These are phyloP conservation scores for Fusarium anguioides DNA, from an alignment of 2,329 filamentous ascomycete genomes.

Conservation along the genomic window DNA sequence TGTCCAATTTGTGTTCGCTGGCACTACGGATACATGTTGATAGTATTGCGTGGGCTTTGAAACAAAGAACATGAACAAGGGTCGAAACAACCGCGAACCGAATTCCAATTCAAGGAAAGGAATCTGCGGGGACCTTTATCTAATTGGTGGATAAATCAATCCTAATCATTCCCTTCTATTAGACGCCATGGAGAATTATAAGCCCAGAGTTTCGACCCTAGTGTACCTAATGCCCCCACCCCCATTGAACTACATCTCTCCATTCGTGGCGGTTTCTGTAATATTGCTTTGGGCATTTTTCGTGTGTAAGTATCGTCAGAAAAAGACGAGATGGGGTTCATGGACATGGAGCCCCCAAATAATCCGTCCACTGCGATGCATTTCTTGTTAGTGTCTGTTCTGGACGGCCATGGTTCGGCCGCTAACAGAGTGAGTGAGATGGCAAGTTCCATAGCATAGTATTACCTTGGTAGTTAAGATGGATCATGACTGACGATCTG, in stretches of 20 bases:
- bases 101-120: constrained; percentile 22
- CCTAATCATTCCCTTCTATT: constrained; percentile 36
- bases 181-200: constrained; percentile 43
- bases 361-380: constrained; percentile 33
- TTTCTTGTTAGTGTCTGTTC: constrained; percentile 6
- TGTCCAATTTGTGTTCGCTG: not conserved
- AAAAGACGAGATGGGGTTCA: constrained; percentile 19
- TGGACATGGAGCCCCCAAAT: constrained; percentile 32
- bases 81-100: constrained; percentile 39
- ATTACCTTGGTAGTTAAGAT: no score
- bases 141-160: constrained; percentile 41
- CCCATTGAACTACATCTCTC: constrained; percentile 24
- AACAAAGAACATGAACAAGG: constrained; percentile 38
- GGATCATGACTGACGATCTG: constrained; percentile 7
- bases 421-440: not conserved
- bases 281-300: constrained; percentile 9
- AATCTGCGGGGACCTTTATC: constrained; percentile 29
- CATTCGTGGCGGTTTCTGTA: constrained; percentile 17
- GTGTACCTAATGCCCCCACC: constrained; percentile 20
- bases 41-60: constrained; percentile 42
- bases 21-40: constrained; percentile 6
- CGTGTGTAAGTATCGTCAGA: constrained; percentile 2
- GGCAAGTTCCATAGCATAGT: not conserved
- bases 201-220: constrained; percentile 32
- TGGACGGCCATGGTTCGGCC: constrained; percentile 26